Evolutionary conservation across 306 rosid genomes (phyloP).

Genomic region (Chamaecrista fasciculata): DNA sequence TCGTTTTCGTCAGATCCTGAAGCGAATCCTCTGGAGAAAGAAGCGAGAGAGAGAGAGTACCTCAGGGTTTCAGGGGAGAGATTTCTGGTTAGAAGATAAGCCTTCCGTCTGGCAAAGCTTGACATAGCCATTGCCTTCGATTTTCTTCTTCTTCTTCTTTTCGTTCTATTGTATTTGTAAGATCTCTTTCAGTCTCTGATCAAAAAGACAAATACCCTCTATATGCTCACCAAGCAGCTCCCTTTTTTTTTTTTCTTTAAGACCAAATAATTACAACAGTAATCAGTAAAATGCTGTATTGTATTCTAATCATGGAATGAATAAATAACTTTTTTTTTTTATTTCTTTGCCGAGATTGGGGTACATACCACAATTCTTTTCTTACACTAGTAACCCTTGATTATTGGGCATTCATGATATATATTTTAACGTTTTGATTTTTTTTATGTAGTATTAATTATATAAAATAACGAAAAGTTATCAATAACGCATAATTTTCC

Average conservation of each 20-base stretch:
- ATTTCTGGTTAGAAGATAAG: constrained; percentile 40
- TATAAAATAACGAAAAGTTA: no score
- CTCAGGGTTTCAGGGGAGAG: constrained; percentile 47
- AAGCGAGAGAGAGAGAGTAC: constrained; percentile 43
- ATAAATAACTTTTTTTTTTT: no score
- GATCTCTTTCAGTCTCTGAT: background rate
- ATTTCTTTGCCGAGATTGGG: no score
- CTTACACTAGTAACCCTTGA: no score
- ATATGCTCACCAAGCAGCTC: no score
- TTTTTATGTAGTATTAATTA: no score
- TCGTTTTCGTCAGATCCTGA: constrained; percentile 93
- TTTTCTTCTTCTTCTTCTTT: background rate
- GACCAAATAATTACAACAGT: background rate
- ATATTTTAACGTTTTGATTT: no score
- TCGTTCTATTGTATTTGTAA: background rate
- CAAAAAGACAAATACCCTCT: background rate
- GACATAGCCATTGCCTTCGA: constrained; percentile 65
- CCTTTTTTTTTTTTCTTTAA: background rate
- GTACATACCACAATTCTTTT: no score
- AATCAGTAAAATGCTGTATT: background rate
- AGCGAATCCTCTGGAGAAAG: constrained; percentile 69
- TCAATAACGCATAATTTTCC: no score
- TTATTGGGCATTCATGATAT: no score
- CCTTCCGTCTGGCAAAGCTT: constrained; percentile 64
- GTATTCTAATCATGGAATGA: no score